These are phyloP conservation scores for Hirschioporus abietinus DNA, from an alignment of 768 basidiomycete genomes.

Conservation along the genomic window DNA sequence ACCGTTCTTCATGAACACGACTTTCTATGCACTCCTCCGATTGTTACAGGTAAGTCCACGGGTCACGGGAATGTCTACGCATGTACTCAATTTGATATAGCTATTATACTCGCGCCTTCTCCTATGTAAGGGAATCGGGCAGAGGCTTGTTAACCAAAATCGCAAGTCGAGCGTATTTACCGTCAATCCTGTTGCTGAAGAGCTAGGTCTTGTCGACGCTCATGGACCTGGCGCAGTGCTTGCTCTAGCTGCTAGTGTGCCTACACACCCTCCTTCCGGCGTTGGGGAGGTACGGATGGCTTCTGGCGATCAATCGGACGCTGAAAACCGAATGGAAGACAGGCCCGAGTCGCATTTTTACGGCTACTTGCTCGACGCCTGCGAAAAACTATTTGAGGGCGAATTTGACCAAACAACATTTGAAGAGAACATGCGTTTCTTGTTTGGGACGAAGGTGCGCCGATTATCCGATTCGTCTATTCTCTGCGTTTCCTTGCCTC, in stretches of 20 bases:
- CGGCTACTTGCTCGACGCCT: slow-evolving; percentile 81
- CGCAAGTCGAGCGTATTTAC: slow-evolving; percentile 61
- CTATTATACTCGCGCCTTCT: slow-evolving; percentile 83
- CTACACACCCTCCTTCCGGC: slow-evolving; percentile 17
- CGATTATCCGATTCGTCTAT: slow-evolving; percentile 10
- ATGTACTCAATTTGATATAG: slow-evolving; percentile 35
- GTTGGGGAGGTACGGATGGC: slow-evolving; percentile 25
- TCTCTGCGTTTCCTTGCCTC: not conserved
- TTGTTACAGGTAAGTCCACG: slow-evolving; percentile 70
- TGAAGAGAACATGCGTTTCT: slow-evolving; percentile 94
- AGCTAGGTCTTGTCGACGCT: slow-evolving; percentile 82
- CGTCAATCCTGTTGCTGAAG: slow-evolving; percentile 76
- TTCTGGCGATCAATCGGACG: not conserved
- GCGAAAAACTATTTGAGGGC: slow-evolving; percentile 89
- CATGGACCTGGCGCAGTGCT: slow-evolving; percentile 65
- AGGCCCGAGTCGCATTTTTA: slow-evolving; percentile 57
- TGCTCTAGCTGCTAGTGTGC: slow-evolving; percentile 62
- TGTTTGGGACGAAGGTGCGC: slow-evolving; percentile 81
- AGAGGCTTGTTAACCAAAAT: slow-evolving; percentile 47
- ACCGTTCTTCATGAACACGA: slow-evolving; percentile 87
- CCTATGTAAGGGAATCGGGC: slow-evolving; percentile 79
- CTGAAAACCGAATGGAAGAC: not conserved
- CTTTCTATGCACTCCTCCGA: slow-evolving; percentile 86
- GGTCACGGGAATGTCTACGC: slow-evolving; percentile 7
- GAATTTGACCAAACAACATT: slow-evolving; percentile 90